These are phyloP conservation scores for Phlebiopsis gigantea DNA, from an alignment of 768 basidiomycete species.

Conservation along the genomic window DNA sequence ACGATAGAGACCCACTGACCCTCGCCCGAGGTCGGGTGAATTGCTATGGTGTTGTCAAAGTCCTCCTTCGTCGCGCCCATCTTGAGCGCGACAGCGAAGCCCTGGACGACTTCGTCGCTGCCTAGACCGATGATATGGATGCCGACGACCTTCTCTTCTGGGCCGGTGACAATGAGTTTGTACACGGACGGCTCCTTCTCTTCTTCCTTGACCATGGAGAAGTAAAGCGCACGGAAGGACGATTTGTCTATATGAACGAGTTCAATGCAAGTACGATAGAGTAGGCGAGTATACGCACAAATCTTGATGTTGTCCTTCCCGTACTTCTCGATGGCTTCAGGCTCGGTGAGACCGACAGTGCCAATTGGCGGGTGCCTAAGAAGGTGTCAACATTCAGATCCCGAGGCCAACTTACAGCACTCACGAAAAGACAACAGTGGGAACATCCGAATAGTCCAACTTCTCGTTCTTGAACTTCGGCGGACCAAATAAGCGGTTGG, in stretches of 20 bases:
- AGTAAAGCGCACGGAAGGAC: conserved; percentile 81
- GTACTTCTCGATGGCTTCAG: conserved; percentile 81
- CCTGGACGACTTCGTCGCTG: conserved; percentile 93
- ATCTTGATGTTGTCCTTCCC: conserved; percentile 87
- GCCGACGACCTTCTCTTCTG: conserved; percentile 94
- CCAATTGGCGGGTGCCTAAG: conserved; percentile 90
- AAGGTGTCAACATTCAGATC: neutral
- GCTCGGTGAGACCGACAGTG: conserved; percentile 92
- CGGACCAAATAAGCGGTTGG: conserved; percentile 88
- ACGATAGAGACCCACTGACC: conserved; percentile 36
- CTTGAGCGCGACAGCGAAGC: conserved; percentile 95
- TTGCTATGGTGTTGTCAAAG: conserved; percentile 85
- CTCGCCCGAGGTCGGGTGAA: conserved; percentile 85
- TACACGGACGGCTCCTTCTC: conserved; percentile 95
- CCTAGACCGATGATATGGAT: conserved; percentile 90
- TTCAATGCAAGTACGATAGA: neutral
- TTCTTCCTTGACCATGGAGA: conserved; percentile 82
- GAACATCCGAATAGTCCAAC: conserved; percentile 83
- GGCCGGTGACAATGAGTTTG: conserved; percentile 84
- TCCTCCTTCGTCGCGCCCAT: conserved; percentile 87
- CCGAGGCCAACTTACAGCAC: conserved; percentile 26
- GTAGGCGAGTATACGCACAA: conserved; percentile 49
- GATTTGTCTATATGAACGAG: conserved; percentile 54
- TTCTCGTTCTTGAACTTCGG: conserved; percentile 84
- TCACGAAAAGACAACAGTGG: conserved; percentile 95